These are phyloP conservation scores for Heritiera littoralis DNA, from an alignment of 345 rosid genomes.

Conservation along the genomic window DNA sequence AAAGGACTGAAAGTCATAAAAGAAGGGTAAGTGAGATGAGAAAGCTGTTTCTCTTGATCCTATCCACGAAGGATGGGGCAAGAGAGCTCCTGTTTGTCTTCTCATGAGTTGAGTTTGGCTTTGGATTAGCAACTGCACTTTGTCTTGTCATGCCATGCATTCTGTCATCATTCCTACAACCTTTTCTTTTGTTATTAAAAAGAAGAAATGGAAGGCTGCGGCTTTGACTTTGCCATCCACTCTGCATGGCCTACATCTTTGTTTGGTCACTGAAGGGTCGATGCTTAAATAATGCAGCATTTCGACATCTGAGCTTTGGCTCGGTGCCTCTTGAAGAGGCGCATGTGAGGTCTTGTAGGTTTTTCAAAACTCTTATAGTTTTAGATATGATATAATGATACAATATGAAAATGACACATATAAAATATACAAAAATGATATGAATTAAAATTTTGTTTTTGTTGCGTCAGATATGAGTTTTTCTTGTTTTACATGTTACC, in stretches of 20 bases:
- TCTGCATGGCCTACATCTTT: neutral
- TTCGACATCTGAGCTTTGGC: neutral
- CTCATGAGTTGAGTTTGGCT: slow-evolving; percentile 26
- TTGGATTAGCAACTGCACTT: slow-evolving; percentile 11
- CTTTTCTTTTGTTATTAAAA: too few species aligned
- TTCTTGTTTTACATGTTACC: too few species aligned
- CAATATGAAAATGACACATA: too few species aligned
- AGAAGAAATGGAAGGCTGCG: neutral
- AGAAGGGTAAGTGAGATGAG: slow-evolving; percentile 8
- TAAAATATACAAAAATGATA: too few species aligned
- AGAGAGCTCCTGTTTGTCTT: slow-evolving; percentile 31
- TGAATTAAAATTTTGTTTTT: too few species aligned
- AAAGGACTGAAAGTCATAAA: neutral
- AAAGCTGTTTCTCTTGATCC: slow-evolving; percentile 24
- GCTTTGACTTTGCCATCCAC: neutral
- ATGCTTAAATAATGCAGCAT: neutral
- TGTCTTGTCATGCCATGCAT: slow-evolving; percentile 18
- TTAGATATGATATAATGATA: too few species aligned
- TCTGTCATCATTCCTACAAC: neutral
- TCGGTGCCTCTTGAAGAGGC: too few species aligned
- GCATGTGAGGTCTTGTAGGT: too few species aligned
- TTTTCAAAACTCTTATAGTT: too few species aligned
- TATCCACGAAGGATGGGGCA: slow-evolving; percentile 5
- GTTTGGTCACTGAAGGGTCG: neutral
- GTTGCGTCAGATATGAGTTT: too few species aligned